Evolutionary conservation across 1,139 yeast species (phyloP).

Genomic region (Geotrichum armillariae): DNA sequence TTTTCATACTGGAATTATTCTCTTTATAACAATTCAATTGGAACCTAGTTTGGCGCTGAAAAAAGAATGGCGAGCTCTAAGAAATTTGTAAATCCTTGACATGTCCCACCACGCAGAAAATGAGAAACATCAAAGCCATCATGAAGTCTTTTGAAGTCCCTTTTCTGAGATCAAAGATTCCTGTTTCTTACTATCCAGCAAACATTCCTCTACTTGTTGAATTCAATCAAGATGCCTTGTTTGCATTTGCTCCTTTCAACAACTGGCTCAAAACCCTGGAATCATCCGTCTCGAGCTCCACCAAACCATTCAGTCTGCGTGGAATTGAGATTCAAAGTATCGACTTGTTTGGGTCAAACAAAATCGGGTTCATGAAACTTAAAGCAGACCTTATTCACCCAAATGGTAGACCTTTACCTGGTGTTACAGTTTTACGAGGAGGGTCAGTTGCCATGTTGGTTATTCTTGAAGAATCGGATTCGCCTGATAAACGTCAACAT

Average conservation of each 20-base stretch:
- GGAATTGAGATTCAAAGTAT: slow-evolving; percentile 31
- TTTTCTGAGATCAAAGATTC: background rate
- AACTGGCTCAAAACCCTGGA: slow-evolving; percentile 25
- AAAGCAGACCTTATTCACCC: slow-evolving; percentile 28
- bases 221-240: background rate
- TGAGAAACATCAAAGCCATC: background rate
- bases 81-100: too few relatives aligned
- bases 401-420: slow-evolving; percentile 29
- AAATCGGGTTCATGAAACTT: slow-evolving; percentile 31
- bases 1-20: too few relatives aligned
- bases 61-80: background rate
- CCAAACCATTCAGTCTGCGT: too few relatives aligned
- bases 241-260: slow-evolving; percentile 25
- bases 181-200: slow-evolving; percentile 1
- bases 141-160: slow-evolving; percentile 1
- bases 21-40: background rate
- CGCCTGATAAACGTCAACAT: slow-evolving; percentile 11
- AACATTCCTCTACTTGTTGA: background rate
- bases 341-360: slow-evolving; percentile 26
- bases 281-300: background rate
- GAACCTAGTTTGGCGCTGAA: background rate
- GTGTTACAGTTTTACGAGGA: slow-evolving; percentile 31
- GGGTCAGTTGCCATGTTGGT: slow-evolving; percentile 32
- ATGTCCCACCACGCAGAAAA: too few relatives aligned
- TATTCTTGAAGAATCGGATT: slow-evolving; percentile 20